These are phyloP conservation scores for Phylloporus sp. DNA, from an alignment of 1,284 basidiomycete genomes.

Conservation along the genomic window DNA sequence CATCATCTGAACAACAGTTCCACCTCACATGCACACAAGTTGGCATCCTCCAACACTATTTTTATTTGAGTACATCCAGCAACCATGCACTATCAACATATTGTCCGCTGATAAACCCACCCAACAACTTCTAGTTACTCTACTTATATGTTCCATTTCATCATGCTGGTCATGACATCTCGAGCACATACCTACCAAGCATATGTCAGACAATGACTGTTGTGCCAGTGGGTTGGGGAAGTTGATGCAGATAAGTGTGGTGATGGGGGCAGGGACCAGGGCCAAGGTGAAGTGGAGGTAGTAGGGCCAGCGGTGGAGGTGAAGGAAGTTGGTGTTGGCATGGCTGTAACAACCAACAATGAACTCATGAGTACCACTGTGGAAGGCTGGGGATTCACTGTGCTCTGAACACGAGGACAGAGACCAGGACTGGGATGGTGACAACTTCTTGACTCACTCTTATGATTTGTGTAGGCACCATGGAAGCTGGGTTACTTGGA, in stretches of 20 bases:
- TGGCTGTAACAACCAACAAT: constrained; percentile 19
- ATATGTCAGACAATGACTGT: constrained; percentile 6
- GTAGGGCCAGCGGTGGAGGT: not conserved
- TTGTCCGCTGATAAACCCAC: not conserved
- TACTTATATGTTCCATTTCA: constrained; percentile 20
- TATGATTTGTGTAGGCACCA: no score
- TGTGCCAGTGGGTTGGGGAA: constrained; percentile 5
- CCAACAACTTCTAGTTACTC: not conserved
- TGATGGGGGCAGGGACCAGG: not conserved
- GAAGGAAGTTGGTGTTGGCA: constrained; percentile 16
- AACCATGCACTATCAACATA: not conserved
- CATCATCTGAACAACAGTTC: not conserved
- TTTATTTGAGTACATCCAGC: not conserved
- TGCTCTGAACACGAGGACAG: not conserved
- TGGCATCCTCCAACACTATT: not conserved
- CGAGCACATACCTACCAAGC: constrained; percentile 26
- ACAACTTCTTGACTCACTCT: no score
- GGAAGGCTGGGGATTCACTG: not conserved
- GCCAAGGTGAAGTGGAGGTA: not conserved
- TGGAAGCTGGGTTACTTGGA: no score
- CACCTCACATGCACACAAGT: constrained; percentile 3
- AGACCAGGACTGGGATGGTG: no score
- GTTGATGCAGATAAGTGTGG: not conserved
- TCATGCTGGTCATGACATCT: constrained; percentile 28
- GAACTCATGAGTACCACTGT: not conserved